A percentile compares a stretch with the other conserved stretches of the same genome.
Conservation (phyloP, 1,284 basidiomycete genomes). For the Boletellus deceptivus region DNA sequence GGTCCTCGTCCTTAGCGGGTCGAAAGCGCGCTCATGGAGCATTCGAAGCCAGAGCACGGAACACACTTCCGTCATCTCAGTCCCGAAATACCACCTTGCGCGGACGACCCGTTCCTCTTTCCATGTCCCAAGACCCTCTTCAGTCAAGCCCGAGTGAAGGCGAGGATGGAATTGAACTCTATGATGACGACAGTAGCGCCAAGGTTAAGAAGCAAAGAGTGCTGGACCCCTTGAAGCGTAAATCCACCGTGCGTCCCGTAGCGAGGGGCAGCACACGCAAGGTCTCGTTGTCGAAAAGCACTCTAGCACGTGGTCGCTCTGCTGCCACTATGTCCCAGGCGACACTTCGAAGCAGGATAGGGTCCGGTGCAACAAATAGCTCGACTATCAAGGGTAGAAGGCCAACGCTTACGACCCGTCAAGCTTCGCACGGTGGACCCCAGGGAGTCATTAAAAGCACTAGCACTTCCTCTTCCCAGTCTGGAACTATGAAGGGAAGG, state of each 20-base stretch:
- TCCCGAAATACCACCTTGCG: slow-evolving; percentile 28
- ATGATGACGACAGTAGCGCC: slow-evolving; percentile 5
- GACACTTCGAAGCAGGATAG: slow-evolving; percentile 8
- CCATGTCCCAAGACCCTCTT: slow-evolving; percentile 8
- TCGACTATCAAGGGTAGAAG: slow-evolving; percentile 17
- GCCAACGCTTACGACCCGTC: slow-evolving; percentile 11
- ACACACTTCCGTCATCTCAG: slow-evolving; percentile 6
- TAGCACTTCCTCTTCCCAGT: slow-evolving; percentile 29
- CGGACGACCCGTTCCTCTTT: slow-evolving; percentile 15
- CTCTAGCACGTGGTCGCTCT: slow-evolving; percentile 8
- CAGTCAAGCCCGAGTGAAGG: slow-evolving; percentile 26
- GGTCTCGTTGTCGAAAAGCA: slow-evolving; percentile 12
- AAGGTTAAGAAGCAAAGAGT: slow-evolving; percentile 29
- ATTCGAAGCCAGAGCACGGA: slow-evolving; percentile 8
- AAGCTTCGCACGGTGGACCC: slow-evolving; percentile 3
- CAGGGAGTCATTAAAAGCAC: slow-evolving; percentile 20
- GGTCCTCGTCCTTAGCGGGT: slow-evolving; percentile 35
- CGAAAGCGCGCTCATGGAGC: slow-evolving; percentile 32
- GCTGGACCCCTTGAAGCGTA: slow-evolving; percentile 27
- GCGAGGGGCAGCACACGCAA: slow-evolving; percentile 19
- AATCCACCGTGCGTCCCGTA: slow-evolving; percentile 29
- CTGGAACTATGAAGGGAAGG: slow-evolving; percentile 23
- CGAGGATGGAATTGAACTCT: slow-evolving; percentile 18
- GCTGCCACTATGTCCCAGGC: slow-evolving; percentile 12
- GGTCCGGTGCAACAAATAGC: slow-evolving; percentile 11